phyloP scores from a whole-genome alignment of 495 filamentous ascomycete species.

The Xylaria sp. region DNA sequence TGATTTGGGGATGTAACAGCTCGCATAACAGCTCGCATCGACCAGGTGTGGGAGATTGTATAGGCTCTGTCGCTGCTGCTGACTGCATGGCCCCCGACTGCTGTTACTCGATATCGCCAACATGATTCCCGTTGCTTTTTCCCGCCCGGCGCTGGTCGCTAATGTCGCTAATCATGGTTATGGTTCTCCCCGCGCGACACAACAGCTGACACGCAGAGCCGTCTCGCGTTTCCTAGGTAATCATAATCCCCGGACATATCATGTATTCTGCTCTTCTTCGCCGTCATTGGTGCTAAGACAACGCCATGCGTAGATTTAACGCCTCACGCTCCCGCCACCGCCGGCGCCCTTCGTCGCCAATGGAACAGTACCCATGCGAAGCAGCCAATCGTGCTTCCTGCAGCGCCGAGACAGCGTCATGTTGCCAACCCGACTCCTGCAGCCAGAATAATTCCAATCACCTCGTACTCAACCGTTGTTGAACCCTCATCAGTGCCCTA shows the following conservation, averaged over 20 bases:
- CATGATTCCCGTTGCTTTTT: constrained; percentile 40
- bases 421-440: constrained; percentile 24
- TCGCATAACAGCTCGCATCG: constrained; percentile 13
- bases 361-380: constrained; percentile 41
- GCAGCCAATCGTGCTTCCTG: constrained; percentile 36
- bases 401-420: constrained; percentile 33
- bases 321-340: constrained; percentile 23
- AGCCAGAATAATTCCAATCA: constrained; percentile 31
- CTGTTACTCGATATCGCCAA: constrained; percentile 22
- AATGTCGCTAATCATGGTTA: too few relatives aligned
- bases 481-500: constrained; percentile 67
- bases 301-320: constrained; percentile 35
- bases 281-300: constrained; percentile 36
- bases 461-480: constrained; percentile 42
- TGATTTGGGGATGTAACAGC: constrained; percentile 17
- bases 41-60: constrained; percentile 27
- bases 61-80: constrained; percentile 22
- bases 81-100: constrained; percentile 28
- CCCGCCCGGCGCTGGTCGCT: constrained; percentile 42
- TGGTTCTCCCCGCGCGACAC: constrained; percentile 35
- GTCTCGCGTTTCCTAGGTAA: constrained; percentile 38
- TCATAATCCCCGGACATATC: too few relatives aligned
- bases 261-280: constrained; percentile 19
- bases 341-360: constrained; percentile 28
- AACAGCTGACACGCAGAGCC: constrained; percentile 34